Base-by-base conservation (phyloP, 108 stramenopile genomes). In the Nitzschia inconspicua region DNA sequence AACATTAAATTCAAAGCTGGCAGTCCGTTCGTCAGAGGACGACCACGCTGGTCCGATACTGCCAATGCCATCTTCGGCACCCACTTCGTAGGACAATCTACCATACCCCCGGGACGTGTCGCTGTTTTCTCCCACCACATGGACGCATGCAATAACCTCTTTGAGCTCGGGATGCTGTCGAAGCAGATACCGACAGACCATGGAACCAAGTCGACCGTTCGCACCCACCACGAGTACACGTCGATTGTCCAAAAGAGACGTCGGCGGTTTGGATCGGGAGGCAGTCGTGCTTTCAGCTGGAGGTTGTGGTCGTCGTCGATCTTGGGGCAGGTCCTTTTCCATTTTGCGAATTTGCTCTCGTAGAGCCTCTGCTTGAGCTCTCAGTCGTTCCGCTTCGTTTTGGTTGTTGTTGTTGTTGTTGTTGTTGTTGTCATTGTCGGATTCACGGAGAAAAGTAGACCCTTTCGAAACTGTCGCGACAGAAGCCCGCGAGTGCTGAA, bases 31-130 rank as follows among this genome's bases (percentile, higher is more conserved):
- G 50, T 87, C 89, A 39, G 80, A 82, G 13, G 56, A 56, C 44
- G 66, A 69, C 91, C 88, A 90, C 1, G 81, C 81, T 1, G 89
- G 42, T 25, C 84, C 86, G 34, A 91, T 83, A 11, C 34, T 60
- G 5, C 89, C 89, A 0, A 69, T 39, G 0, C 85, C 84, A 68
- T 85, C 84, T 71, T 91, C 89, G 41, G 89, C 89, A 8, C 89
- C 89, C 6, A 91, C 85, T 66, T 87, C 91, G 57, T 93, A 93
- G 37, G 79, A 75, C 26, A 93, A 67, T 28, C 91, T 76, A 19
- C 84, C 88, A 59, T 86, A 93, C 0, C 88, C 88, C 3, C 91
- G 73, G 3, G 79, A 55, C 5, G 85, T 84, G n/a, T 80, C 47
- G 11, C 57, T 59, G 64, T 75, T 60, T 60, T 72, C 61, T 2